Evolutionary conservation across 169 alveolate species (phyloP).

Genomic region (Plasmodium relictum): DNA sequence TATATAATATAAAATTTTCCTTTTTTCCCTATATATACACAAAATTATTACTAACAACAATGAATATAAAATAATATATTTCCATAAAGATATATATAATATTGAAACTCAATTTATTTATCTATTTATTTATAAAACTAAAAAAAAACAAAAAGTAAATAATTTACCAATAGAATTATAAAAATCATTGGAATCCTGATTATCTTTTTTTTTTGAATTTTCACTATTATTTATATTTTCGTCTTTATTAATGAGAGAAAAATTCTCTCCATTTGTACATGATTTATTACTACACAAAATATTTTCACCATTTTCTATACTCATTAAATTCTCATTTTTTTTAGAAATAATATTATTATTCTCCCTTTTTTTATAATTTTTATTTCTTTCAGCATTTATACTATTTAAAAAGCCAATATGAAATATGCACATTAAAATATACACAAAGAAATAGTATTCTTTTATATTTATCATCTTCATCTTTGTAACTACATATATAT

Average conservation of each 20-base stretch:
- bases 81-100: too few relatives aligned
- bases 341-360: background rate
- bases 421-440: constrained; percentile 25
- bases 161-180: background rate
- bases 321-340: constrained; percentile 13
- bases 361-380: constrained; percentile 4
- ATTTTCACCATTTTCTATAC: constrained; percentile 3
- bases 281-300: constrained; percentile 20
- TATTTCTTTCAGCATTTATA: constrained; percentile 5
- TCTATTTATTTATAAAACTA: background rate
- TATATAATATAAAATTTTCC: too few relatives aligned
- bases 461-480: constrained; percentile 51
- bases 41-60: too few relatives aligned
- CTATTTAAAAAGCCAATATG: constrained; percentile 6
- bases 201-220: background rate
- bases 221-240: background rate
- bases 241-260: constrained; percentile 32
- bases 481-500: constrained; percentile 7
- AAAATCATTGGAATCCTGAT: background rate
- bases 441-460: constrained; percentile 7
- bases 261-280: constrained; percentile 4
- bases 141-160: background rate
- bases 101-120: background rate
- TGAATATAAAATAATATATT: too few relatives aligned
- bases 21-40: too few relatives aligned